These are phyloP conservation scores for Letharia columbiana DNA, from an alignment of 495 filamentous ascomycete species.

Conservation along the genomic window DNA sequence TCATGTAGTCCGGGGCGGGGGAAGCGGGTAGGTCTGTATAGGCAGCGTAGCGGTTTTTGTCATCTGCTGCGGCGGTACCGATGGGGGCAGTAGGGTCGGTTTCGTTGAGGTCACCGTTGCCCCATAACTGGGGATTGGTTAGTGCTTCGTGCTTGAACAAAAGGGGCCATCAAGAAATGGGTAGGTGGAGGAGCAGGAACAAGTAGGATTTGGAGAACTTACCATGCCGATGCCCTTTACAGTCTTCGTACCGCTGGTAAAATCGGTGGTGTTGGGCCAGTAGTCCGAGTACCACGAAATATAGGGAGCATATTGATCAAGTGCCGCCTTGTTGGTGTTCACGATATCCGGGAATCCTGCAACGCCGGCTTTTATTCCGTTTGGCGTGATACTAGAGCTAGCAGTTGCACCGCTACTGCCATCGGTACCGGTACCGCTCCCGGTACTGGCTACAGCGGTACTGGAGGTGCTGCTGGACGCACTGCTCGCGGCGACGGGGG, in stretches of 20 bases:
- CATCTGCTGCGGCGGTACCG: constrained; percentile 9
- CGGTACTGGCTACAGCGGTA: not conserved
- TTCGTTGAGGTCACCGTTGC: not conserved
- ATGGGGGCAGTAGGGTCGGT: constrained; percentile 3
- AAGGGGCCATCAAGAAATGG: no score
- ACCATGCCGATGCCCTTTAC: constrained; percentile 5
- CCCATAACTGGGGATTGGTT: not conserved
- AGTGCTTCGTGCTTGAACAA: not conserved
- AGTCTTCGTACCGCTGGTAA: not conserved
- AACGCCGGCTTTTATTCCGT: constrained; percentile 3
- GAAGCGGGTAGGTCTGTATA: constrained; percentile 18
- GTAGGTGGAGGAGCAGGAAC: no score
- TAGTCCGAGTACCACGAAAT: constrained; percentile 11
- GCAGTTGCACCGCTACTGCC: not conserved
- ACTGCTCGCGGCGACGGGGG: not conserved
- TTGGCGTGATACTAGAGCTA: not conserved
- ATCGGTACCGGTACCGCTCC: not conserved
- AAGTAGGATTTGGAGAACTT: not conserved
- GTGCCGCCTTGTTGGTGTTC: not conserved
- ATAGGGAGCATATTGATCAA: not conserved
- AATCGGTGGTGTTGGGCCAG: constrained; percentile 5
- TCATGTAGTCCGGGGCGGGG: constrained; percentile 22
- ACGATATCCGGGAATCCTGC: not conserved
- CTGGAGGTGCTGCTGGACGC: not conserved
- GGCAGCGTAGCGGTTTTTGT: constrained; percentile 19